A percentile compares a stretch with the other conserved stretches of the same genome.
Conservation (phyloP, 75 land plant genomes). For the Chamaecyparis obtusa region DNA sequence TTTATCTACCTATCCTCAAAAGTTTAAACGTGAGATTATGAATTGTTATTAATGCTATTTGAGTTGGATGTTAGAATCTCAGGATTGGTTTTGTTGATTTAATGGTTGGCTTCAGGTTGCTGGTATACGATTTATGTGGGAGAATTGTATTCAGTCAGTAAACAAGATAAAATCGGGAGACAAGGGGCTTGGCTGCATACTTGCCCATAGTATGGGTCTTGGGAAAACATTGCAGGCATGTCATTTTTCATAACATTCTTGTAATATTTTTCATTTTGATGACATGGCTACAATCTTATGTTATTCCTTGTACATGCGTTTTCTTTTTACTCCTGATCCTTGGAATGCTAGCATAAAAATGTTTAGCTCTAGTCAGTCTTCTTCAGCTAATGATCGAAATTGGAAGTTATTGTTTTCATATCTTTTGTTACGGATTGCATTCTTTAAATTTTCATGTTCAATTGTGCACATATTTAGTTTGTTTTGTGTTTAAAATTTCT, state of each 20-base stretch:
- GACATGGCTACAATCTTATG: neutral
- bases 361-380: neutral
- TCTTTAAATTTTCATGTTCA: neutral
- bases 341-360: neutral
- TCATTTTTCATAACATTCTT: neutral
- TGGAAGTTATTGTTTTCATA: neutral
- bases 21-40: neutral
- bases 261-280: constrained; percentile 2
- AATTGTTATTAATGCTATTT: neutral
- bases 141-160: constrained; percentile 89
- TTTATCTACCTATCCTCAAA: neutral
- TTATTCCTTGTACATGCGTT: neutral
- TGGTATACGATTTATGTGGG: constrained; percentile 97
- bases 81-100: constrained; percentile 8
- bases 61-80: neutral
- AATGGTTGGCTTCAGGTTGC: constrained; percentile 53
- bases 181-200: constrained; percentile 96
- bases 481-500: neutral
- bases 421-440: neutral
- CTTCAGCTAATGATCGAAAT: neutral
- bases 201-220: constrained; percentile 98
- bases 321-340: neutral
- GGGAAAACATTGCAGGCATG: constrained; percentile 97
- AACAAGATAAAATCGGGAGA: constrained; percentile 80
- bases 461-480: neutral